A percentile compares a stretch with the other conserved stretches of the same genome.
Evolutionary conservation across 257 asterid genomes (phyloP).

Genomic region (Fraxinus anomala): DNA sequence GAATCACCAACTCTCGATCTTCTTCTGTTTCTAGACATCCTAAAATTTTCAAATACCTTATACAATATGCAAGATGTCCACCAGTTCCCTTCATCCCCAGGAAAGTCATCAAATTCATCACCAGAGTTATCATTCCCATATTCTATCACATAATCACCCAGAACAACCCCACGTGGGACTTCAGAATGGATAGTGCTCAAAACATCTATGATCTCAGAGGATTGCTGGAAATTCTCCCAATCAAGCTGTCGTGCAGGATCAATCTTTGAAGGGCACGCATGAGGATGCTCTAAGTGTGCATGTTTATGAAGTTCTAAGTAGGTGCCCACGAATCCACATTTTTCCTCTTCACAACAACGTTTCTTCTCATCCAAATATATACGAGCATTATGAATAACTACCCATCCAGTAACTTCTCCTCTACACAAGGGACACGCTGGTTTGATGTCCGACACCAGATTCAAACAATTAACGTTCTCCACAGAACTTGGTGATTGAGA

Average conservation of each 20-base stretch:
- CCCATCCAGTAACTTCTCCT: slow-evolving; percentile 80
- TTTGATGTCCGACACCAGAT: slow-evolving; percentile 38
- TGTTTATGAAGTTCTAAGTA: slow-evolving; percentile 67
- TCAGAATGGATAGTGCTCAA: slow-evolving; percentile 81
- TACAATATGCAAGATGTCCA: slow-evolving; percentile 80
- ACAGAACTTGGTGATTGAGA: slow-evolving; percentile 38
- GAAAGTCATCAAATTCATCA: slow-evolving; percentile 72
- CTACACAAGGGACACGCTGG: slow-evolving; percentile 79
- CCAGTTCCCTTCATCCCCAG: slow-evolving; percentile 68
- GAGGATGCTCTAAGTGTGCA: slow-evolving; percentile 73
- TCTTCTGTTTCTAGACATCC: slow-evolving; percentile 78
- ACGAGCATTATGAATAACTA: slow-evolving; percentile 65
- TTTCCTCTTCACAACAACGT: slow-evolving; percentile 75
- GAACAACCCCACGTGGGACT: slow-evolving; percentile 79
- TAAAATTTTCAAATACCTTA: slow-evolving; percentile 71
- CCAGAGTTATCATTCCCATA: slow-evolving; percentile 82
- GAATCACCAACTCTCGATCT: slow-evolving; percentile 65
- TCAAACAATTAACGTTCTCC: slow-evolving; percentile 34
- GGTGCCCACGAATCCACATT: slow-evolving; percentile 64
- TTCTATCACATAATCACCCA: slow-evolving; percentile 88
- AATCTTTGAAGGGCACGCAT: slow-evolving; percentile 70
- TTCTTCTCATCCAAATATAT: slow-evolving; percentile 56
- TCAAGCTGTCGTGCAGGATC: slow-evolving; percentile 83
- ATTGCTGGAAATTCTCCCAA: slow-evolving; percentile 89
- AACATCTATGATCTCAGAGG: slow-evolving; percentile 81